These are phyloP conservation scores for Glebionis coronaria DNA, from an alignment of 129 eudicot genomes.

Conservation along the genomic window DNA sequence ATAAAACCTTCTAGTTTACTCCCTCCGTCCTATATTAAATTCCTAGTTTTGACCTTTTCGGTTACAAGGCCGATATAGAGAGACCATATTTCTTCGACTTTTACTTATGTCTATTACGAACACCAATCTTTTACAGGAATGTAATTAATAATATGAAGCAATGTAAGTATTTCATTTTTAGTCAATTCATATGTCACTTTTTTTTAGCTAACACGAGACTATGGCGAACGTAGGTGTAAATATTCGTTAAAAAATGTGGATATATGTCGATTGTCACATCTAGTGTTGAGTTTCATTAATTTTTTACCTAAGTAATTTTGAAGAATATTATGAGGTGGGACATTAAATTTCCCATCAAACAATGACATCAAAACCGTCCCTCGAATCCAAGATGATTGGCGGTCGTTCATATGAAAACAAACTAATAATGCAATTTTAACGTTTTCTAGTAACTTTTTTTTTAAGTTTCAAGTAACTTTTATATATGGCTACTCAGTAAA, in stretches of 20 bases:
- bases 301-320: not conserved
- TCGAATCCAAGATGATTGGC: conserved; percentile 31
- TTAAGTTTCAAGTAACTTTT: too few species aligned
- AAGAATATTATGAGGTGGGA: conserved; percentile 21
- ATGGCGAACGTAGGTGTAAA: not conserved
- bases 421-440: not conserved
- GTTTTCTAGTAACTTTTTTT: not conserved
- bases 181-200: not conserved
- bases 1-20: too few species aligned
- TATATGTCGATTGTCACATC: not conserved
- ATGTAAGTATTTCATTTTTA: not conserved
- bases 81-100: too few species aligned
- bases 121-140: not conserved
- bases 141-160: not conserved
- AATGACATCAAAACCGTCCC: conserved; percentile 27
- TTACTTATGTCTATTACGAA: too few species aligned
- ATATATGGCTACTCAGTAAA: not conserved
- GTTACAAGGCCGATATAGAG: too few species aligned
- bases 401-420: conserved; percentile 23
- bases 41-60: too few species aligned
- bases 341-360: conserved; percentile 7
- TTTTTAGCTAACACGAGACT: not conserved
- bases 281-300: not conserved
- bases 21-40: too few species aligned
- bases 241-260: not conserved